These are phyloP conservation scores for Talaromyces sp. DNA, from an alignment of 2,329 filamentous ascomycete species.

Conservation along the genomic window DNA sequence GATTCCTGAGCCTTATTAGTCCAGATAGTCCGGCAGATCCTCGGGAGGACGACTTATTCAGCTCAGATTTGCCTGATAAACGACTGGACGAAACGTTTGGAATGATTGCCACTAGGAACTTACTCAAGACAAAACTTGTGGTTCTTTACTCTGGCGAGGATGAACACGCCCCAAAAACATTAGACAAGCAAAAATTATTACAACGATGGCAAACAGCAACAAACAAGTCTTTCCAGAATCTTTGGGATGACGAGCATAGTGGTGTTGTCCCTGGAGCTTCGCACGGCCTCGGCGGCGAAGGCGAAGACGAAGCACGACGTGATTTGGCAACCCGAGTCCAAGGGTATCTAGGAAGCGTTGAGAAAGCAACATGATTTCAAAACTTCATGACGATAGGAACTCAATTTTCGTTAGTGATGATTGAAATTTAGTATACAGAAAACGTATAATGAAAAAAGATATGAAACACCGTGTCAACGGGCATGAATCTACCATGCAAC, in stretches of 20 bases:
- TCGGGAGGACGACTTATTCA: constrained; percentile 84
- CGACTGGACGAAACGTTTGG: constrained; percentile 63
- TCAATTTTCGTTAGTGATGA: constrained; percentile 1
- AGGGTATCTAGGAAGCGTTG: constrained; percentile 28
- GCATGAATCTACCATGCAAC: neutral
- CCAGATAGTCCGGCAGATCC: constrained; percentile 50
- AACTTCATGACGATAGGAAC: constrained; percentile 12
- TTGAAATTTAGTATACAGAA: constrained; percentile 13
- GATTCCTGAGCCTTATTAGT: constrained; percentile 56
- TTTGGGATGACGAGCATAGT: constrained; percentile 48
- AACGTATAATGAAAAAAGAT: neutral
- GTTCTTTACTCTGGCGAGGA: constrained; percentile 45
- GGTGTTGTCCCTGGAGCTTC: constrained; percentile 46
- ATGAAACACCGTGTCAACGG: neutral
- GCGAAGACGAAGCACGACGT: constrained; percentile 38
- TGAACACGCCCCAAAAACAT: constrained; percentile 39
- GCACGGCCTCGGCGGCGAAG: constrained; percentile 47
- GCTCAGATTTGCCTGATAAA: constrained; percentile 64
- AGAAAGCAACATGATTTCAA: constrained; percentile 11
- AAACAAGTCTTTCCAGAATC: constrained; percentile 29
- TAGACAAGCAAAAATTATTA: constrained; percentile 43
- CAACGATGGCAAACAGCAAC: constrained; percentile 40
- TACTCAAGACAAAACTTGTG: constrained; percentile 37
- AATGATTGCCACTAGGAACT: constrained; percentile 31
- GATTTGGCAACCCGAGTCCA: constrained; percentile 32